Percentiles rank a stretch among this genome's conserved stretches.
phyloP scores from a whole-genome alignment of 1,284 basidiomycete species.

The Ganoderma boninense region DNA sequence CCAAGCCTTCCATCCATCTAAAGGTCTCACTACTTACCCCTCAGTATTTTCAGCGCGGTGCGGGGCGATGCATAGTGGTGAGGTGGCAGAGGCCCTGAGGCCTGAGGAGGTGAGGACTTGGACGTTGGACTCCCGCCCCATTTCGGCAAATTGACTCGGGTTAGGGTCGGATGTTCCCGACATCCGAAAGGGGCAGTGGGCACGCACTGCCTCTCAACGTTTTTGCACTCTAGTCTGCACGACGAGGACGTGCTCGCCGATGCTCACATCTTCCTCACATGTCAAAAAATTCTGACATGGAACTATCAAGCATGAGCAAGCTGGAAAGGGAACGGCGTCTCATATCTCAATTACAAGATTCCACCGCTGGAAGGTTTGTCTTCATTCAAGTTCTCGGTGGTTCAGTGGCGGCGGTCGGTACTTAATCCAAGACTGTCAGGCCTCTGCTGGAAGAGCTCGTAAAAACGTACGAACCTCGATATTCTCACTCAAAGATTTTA shows the following conservation, averaged over 20 bases:
- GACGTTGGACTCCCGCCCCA: too few relatives aligned
- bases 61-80: too few relatives aligned
- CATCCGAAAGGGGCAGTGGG: too few relatives aligned
- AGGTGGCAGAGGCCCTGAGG: too few relatives aligned
- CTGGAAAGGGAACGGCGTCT: conserved; percentile 13
- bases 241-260: too few relatives aligned
- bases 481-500: background rate
- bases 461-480: conserved; percentile 2
- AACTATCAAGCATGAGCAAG: background rate
- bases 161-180: background rate
- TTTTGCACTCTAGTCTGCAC: too few relatives aligned
- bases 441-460: conserved; percentile 14
- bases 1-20: too few relatives aligned
- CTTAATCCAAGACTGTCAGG: background rate
- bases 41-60: too few relatives aligned
- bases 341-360: background rate
- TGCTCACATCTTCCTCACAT: too few relatives aligned
- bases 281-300: background rate
- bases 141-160: background rate
- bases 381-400: background rate
- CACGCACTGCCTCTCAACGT: too few relatives aligned
- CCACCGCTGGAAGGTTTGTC: conserved; percentile 15
- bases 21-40: too few relatives aligned
- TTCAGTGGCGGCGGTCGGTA: background rate
- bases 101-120: too few relatives aligned